A percentile compares a stretch with the other conserved stretches of the same genome.
Evolutionary conservation across 768 basidiomycete genomes (phyloP).

Genomic region (Collybiopsis confluens): DNA sequence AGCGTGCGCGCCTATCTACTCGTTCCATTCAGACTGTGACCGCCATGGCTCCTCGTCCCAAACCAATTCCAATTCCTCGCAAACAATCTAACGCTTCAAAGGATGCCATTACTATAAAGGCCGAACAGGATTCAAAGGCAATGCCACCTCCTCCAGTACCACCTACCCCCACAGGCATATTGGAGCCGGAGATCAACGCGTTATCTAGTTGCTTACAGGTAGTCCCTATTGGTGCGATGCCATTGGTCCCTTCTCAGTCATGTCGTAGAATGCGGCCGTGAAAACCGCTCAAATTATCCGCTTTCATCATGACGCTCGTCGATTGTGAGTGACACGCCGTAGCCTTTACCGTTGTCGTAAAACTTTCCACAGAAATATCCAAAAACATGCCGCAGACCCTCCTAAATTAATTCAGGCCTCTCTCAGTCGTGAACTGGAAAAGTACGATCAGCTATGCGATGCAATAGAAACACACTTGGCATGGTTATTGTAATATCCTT

Average conservation of each 20-base stretch:
- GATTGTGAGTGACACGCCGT: constrained; percentile 45
- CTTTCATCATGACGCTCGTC: constrained; percentile 62
- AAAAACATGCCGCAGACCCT: constrained; percentile 53
- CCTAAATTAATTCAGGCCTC: constrained; percentile 61
- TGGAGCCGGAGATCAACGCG: constrained; percentile 65
- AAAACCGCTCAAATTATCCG: constrained; percentile 69
- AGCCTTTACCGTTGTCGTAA: not conserved
- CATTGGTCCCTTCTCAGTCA: not conserved
- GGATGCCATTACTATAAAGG: not conserved
- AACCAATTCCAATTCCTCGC: constrained; percentile 11
- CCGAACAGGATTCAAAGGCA: constrained; percentile 30
- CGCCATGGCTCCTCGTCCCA: constrained; percentile 5
- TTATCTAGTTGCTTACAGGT: constrained; percentile 58
- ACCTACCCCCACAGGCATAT: constrained; percentile 33
- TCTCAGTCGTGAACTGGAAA: constrained; percentile 71
- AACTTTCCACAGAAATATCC: constrained; percentile 42
- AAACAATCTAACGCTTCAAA: not conserved
- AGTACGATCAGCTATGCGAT: constrained; percentile 78
- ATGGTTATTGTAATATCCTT: constrained; percentile 20
- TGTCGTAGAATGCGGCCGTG: constrained; percentile 51
- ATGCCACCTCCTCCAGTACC: constrained; percentile 58
- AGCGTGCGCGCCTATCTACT: not conserved
- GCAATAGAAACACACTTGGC: constrained; percentile 70
- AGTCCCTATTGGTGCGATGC: constrained; percentile 6
- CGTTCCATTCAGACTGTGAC: not conserved